These are phyloP conservation scores for Paecilomyces niveus DNA, from an alignment of 2,329 filamentous ascomycete genomes.

Conservation along the genomic window DNA sequence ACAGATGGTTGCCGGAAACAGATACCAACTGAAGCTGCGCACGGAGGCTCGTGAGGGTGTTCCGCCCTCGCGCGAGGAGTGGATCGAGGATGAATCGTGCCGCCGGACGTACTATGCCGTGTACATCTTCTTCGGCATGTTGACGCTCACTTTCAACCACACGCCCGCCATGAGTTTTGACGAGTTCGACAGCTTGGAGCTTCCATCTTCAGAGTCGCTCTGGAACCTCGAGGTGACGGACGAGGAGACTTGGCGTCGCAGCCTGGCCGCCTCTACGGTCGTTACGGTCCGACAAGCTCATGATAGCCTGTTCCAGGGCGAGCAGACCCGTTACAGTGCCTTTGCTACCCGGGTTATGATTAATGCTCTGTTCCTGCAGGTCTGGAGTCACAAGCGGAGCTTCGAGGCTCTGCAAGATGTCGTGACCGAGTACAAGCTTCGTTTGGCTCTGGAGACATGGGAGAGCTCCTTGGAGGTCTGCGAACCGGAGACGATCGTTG, in stretches of 20 bases:
- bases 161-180: slow-evolving; percentile 97
- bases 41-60: slow-evolving; percentile 76
- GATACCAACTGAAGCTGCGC: slow-evolving; percentile 90
- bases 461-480: slow-evolving; percentile 91
- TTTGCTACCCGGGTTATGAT: slow-evolving; percentile 98
- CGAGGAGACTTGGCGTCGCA: slow-evolving; percentile 77
- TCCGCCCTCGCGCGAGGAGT: slow-evolving; percentile 74
- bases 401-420: slow-evolving; percentile 97
- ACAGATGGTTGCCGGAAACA: slow-evolving; percentile 89
- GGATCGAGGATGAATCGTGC: slow-evolving; percentile 95
- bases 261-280: slow-evolving; percentile 60
- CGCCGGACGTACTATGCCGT: slow-evolving; percentile 96
- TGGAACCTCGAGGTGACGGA: slow-evolving; percentile 83
- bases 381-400: slow-evolving; percentile 98
- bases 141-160: slow-evolving; percentile 95
- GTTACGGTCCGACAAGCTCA: slow-evolving; percentile 91
- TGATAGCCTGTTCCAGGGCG: slow-evolving; percentile 90
- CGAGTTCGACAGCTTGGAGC: slow-evolving; percentile 86
- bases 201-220: slow-evolving; percentile 87
- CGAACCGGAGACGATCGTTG: slow-evolving; percentile 80
- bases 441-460: slow-evolving; percentile 96
- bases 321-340: slow-evolving; percentile 83
- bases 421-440: slow-evolving; percentile 95
- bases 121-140: slow-evolving; percentile 95
- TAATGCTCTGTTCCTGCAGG: slow-evolving; percentile 94